These are phyloP conservation scores for Moesziomyces globuligerus DNA, from an alignment of 1,284 basidiomycete genomes.

Conservation along the genomic window DNA sequence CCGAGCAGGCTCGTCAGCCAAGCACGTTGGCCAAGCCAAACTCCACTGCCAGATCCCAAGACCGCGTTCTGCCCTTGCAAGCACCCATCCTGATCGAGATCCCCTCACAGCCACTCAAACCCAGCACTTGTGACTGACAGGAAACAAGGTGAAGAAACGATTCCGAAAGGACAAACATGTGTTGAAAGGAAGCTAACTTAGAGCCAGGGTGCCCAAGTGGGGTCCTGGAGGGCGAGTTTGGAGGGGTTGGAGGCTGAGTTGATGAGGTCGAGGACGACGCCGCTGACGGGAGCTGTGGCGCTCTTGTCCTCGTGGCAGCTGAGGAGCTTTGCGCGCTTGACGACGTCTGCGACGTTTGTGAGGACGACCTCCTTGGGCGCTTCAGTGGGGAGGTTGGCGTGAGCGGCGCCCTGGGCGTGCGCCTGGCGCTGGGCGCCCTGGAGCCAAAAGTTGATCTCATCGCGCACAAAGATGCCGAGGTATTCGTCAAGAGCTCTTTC, in stretches of 20 bases:
- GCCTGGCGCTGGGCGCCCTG: slow-evolving; percentile 56
- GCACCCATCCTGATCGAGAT: no score
- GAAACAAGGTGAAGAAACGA: no score
- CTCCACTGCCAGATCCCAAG: no score
- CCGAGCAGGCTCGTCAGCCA: no score
- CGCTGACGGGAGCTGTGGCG: slow-evolving; percentile 69
- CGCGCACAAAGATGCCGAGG: slow-evolving; percentile 87
- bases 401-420: slow-evolving; percentile 1
- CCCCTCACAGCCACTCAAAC: no score
- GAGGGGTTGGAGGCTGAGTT: slow-evolving; percentile 72
- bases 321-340: slow-evolving; percentile 85
- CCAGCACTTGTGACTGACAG: no score
- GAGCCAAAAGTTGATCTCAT: slow-evolving; percentile 85
- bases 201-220: slow-evolving; percentile 47
- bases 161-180: no score
- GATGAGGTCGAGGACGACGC: slow-evolving; percentile 86
- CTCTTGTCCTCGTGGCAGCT: slow-evolving; percentile 83
- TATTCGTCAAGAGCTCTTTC: slow-evolving; percentile 90
- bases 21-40: no score
- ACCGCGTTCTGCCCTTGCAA: no score
- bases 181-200: no score
- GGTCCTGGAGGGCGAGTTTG: slow-evolving; percentile 71
- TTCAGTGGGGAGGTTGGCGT: slow-evolving; percentile 33
- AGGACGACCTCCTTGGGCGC: slow-evolving; percentile 76
- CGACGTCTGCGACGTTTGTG: slow-evolving; percentile 80